Conservation (phyloP, 306 rosid genomes). For the Potentilla sterilis region DNA sequence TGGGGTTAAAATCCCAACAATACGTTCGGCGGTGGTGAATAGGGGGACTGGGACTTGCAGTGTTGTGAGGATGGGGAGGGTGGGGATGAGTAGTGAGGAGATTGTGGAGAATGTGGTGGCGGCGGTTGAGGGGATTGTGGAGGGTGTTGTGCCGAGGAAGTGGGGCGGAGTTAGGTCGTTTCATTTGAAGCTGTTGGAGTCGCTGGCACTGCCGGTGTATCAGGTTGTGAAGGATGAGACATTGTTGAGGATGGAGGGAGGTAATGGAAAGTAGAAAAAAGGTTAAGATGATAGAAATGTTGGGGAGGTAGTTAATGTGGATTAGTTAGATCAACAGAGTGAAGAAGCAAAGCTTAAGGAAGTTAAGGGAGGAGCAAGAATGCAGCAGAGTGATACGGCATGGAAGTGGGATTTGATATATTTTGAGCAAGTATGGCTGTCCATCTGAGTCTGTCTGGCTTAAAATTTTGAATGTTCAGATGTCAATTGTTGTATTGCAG, state of each 20-base stretch:
- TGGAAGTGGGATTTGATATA: no score
- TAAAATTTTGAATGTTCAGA: conserved; percentile 34
- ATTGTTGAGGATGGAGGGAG: conserved; percentile 57
- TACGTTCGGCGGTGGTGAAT: conserved; percentile 47
- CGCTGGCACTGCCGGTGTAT: conserved; percentile 67
- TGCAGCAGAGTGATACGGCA: conserved; percentile 14
- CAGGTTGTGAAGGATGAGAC: conserved; percentile 54
- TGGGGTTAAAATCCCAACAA: no score
- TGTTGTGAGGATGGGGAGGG: conserved; percentile 65
- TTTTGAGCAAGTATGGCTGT: neutral
- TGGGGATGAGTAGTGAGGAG: conserved; percentile 44
- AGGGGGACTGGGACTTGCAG: conserved; percentile 71
- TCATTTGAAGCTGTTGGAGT: conserved; percentile 73
- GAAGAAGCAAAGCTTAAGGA: conserved; percentile 39
- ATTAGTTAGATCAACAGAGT: no score
- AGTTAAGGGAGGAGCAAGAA: conserved; percentile 36
- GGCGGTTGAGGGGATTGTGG: conserved; percentile 52
- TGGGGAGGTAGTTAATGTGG: neutral
- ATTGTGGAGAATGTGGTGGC: conserved; percentile 63
- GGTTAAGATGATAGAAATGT: no score
- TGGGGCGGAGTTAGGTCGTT: conserved; percentile 77
- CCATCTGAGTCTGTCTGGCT: no score
- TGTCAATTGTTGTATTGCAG: conserved; percentile 2
- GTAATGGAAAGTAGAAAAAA: conserved; percentile 6
- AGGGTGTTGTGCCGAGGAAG: conserved; percentile 61